Conservation (phyloP, 2,329 filamentous ascomycete species). For the Sporothrix humicola region DNA sequence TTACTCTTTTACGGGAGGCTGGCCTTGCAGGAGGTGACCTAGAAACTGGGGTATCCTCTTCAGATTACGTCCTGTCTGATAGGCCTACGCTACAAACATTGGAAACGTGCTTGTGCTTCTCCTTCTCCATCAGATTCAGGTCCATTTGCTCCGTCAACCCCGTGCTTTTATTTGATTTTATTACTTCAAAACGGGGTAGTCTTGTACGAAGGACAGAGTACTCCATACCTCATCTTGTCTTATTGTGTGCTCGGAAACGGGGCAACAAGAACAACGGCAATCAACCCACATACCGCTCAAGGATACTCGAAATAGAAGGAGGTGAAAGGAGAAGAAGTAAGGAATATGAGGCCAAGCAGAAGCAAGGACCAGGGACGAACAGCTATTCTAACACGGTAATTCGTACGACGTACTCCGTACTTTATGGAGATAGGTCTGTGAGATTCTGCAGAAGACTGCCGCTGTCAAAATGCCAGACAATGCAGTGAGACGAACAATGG, state of each 20-base stretch:
- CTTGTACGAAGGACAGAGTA: too few species aligned
- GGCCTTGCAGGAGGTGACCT: neutral
- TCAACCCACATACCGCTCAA: neutral
- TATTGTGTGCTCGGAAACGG: neutral
- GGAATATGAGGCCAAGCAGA: neutral
- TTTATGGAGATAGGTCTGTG: neutral
- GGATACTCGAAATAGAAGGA: neutral
- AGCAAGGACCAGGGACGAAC: neutral
- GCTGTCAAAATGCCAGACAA: neutral
- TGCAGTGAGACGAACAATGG: neutral
- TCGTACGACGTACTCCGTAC: neutral
- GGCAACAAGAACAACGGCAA: neutral
- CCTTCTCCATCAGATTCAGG: too few species aligned
- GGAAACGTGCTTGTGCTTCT: too few species aligned
- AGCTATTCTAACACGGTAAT: neutral
- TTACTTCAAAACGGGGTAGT: too few species aligned
- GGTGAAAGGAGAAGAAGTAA: too few species aligned
- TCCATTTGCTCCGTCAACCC: too few species aligned
- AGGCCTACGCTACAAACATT: neutral
- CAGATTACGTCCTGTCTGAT: conserved; percentile 2
- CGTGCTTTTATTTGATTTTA: too few species aligned
- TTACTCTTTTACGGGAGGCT: neutral
- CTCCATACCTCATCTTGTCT: too few species aligned
- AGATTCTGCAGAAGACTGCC: neutral
- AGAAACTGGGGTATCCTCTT: neutral